phyloP scores from a whole-genome alignment of 2,329 filamentous ascomycete genomes.

The Microcyclospora tardicrescens region DNA sequence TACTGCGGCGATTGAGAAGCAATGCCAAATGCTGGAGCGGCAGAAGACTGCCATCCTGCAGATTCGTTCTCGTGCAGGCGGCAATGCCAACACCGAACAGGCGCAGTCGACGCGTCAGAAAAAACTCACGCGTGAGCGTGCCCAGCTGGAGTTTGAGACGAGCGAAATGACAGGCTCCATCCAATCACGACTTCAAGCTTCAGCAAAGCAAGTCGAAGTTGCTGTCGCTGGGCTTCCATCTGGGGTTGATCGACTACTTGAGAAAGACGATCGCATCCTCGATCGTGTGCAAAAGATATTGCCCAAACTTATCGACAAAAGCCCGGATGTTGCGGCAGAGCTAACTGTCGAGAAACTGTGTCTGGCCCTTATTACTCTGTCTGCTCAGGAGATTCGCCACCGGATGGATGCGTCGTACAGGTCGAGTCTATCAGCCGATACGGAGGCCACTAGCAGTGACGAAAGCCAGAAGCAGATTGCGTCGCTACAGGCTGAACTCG shows the following conservation, averaged over 20 bases:
- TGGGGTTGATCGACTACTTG: conserved; percentile 36
- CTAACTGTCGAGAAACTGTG: conserved; percentile 46
- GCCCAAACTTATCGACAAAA: conserved; percentile 40
- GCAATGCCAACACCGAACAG: not conserved
- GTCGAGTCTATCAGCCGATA: conserved; percentile 3
- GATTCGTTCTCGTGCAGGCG: conserved; percentile 23
- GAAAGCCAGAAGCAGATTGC: conserved; percentile 16
- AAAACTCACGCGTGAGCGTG: conserved; percentile 26
- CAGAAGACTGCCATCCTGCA: conserved; percentile 50
- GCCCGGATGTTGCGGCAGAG: conserved; percentile 32
- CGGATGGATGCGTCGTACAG: conserved; percentile 40
- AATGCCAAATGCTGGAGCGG: conserved; percentile 47
- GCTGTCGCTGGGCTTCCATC: conserved; percentile 35
- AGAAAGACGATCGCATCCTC: conserved; percentile 50
- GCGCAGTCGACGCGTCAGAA: conserved; percentile 7
- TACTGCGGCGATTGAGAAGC: conserved; percentile 50
- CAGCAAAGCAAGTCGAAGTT: conserved; percentile 37
- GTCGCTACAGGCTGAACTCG: conserved; percentile 50
- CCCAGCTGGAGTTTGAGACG: conserved; percentile 28
- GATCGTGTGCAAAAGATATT: conserved; percentile 54
- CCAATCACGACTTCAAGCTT: conserved; percentile 23
- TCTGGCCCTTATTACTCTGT: conserved; percentile 28
- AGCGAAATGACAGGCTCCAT: conserved; percentile 19
- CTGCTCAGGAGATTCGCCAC: conserved; percentile 28
- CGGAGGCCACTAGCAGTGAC: not conserved